Evolutionary conservation across 805 yeast species (phyloP), one percentile per base, ranked within the genome.

Genomic region (Hermanozyma aechmeae): DNA sequence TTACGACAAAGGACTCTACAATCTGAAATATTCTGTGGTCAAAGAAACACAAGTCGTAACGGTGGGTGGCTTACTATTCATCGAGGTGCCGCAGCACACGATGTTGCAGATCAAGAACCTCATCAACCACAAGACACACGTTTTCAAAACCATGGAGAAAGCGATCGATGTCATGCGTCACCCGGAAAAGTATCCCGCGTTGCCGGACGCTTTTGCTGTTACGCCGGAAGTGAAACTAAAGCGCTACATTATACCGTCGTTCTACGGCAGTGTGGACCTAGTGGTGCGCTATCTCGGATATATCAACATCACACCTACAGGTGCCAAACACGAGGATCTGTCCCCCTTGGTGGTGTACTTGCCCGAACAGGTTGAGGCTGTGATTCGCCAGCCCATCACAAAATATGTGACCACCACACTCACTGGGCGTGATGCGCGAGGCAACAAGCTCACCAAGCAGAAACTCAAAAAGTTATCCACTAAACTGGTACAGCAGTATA

Each of bases 271-370:
- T 4, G 54, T 81, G 7, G 93, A 81, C 42, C 42, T 81, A 16
- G 79, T 81, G 2, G 40, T 81, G 7, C 72, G 71, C 29, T 75
- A 74, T 35, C 46, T 76, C n/a, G 92, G 92, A 0, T 76, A 66
- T 40, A 37, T 80, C 2, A 68, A 73, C 21, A 48, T 81, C 11
- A 65, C 62, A 5, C 78, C 86, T 2, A 76, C 82, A 0, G 80
- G 84, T 2, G 33, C 48, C 2, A 33, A 37, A 26, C 48, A 47
- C 14, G 30, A 26, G 1, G 33, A 31, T 8, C 49, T 51, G 14
- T 48, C 50, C 13, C 54, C 61, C 1, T 30, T 59, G 17, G 51
- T 50, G 15, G 39, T 62, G 8, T 53, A 50, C 84, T 64, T 75
- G 3, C 84, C 84, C 0, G 46, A 52, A 16, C 79, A 77, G 1